Evolutionary conservation across 768 basidiomycete species (phyloP).

Genomic region (Goffeauzyma gilvescens): DNA sequence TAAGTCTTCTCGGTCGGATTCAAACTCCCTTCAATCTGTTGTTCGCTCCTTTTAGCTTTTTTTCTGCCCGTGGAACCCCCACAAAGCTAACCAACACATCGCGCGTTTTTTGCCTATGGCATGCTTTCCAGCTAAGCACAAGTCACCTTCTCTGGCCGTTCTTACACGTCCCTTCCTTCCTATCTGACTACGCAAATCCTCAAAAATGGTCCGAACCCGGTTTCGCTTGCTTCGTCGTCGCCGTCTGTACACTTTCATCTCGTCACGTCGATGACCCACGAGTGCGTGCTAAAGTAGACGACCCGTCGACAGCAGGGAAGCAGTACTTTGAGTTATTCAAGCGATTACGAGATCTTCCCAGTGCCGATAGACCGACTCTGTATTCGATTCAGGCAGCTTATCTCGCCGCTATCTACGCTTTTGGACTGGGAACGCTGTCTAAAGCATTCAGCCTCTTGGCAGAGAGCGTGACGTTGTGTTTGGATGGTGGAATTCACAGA

Average conservation of each 20-base stretch:
- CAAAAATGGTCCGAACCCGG: constrained; percentile 91
- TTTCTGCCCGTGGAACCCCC: too few relatives aligned
- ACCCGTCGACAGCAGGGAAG: constrained; percentile 72
- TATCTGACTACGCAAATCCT: constrained; percentile 79
- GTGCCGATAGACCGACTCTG: constrained; percentile 68
- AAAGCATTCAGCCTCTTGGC: constrained; percentile 70
- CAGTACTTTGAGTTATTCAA: constrained; percentile 81
- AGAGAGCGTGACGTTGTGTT: constrained; percentile 66
- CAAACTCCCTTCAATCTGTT: too few relatives aligned
- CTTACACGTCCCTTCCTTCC: constrained; percentile 74
- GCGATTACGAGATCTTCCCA: constrained; percentile 68
- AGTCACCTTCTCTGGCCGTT: constrained; percentile 87
- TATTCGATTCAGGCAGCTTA: constrained; percentile 84
- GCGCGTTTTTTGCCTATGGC: constrained; percentile 33
- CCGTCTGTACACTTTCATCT: constrained; percentile 74
- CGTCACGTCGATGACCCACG: constrained; percentile 83
- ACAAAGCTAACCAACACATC: constrained; percentile 10
- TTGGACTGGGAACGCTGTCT: constrained; percentile 72
- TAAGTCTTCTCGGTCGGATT: constrained; percentile 8
- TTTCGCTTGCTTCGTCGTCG: constrained; percentile 83
- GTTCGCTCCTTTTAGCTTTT: too few relatives aligned
- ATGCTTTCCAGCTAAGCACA: constrained; percentile 71
- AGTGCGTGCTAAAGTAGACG: constrained; percentile 59
- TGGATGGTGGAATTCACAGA: constrained; percentile 77
- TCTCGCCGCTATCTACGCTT: constrained; percentile 78